Evolutionary conservation across 371 early-diverging fungal species (phyloP).

Genomic region (Mucor velutinosus): DNA sequence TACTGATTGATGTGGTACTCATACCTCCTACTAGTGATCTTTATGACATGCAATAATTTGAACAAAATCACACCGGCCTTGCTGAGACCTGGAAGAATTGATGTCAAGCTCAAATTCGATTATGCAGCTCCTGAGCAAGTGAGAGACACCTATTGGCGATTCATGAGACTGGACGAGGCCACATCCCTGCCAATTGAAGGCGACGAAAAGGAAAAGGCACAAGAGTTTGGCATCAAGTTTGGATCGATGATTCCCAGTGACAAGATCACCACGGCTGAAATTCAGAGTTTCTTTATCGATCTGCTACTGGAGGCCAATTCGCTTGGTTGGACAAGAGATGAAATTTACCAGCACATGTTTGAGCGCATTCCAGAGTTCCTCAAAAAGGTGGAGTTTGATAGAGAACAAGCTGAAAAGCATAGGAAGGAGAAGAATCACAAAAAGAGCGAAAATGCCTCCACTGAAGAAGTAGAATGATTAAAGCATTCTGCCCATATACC

Average conservation of each 20-base stretch:
- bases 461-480: neutral
- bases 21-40: constrained; percentile 53
- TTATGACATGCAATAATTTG: constrained; percentile 97
- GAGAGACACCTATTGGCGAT: constrained; percentile 52
- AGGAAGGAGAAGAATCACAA: neutral
- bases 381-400: constrained; percentile 25
- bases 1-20: neutral
- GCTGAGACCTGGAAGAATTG: constrained; percentile 96
- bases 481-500: neutral
- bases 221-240: constrained; percentile 10
- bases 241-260: constrained; percentile 31
- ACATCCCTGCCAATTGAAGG: constrained; percentile 18
- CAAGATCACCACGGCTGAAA: constrained; percentile 51
- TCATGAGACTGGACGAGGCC: constrained; percentile 37
- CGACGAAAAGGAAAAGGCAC: constrained; percentile 7
- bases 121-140: constrained; percentile 76
- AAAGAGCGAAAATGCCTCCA: neutral
- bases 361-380: constrained; percentile 26
- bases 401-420: constrained; percentile 33
- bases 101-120: constrained; percentile 84
- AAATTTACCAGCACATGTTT: constrained; percentile 12
- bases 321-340: constrained; percentile 8
- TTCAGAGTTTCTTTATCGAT: constrained; percentile 43
- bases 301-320: constrained; percentile 26
- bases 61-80: constrained; percentile 93